These are phyloP conservation scores for Fragaria nilgerrensis DNA, from an alignment of 306 rosid species.

Conservation along the genomic window DNA sequence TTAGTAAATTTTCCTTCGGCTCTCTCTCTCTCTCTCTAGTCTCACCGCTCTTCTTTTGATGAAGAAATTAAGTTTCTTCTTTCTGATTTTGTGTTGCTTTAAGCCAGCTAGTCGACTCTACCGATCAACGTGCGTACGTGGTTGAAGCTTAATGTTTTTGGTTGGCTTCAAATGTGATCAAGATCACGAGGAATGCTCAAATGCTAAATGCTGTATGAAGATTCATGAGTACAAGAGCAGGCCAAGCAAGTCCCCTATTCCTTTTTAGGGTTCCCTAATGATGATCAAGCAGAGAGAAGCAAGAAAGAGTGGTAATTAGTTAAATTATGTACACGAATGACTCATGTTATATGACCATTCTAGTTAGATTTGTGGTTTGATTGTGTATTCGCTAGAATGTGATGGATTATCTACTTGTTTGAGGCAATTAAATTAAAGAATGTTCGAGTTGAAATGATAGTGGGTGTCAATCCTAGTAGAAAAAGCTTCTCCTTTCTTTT, in stretches of 20 bases:
- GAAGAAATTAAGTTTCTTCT: not conserved
- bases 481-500: slow-evolving; percentile 25
- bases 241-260: slow-evolving; percentile 1
- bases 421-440: slow-evolving; percentile 22
- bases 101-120: slow-evolving; percentile 1
- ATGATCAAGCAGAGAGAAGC: not conserved
- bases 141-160: slow-evolving; percentile 46
- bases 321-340: not conserved
- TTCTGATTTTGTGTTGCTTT: slow-evolving; percentile 14
- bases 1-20: not conserved
- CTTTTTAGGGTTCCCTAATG: slow-evolving; percentile 14
- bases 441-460: slow-evolving; percentile 58
- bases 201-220: not conserved
- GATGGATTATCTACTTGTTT: not conserved
- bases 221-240: slow-evolving; percentile 9
- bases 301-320: not conserved
- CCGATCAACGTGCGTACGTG: slow-evolving; percentile 27
- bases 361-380: slow-evolving; percentile 6
- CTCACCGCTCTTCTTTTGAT: not conserved
- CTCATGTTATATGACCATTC: not conserved
- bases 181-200: not conserved
- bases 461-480: slow-evolving; percentile 52
- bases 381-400: slow-evolving; percentile 3
- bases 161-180: slow-evolving; percentile 34
- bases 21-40: too few relatives aligned